Percentiles rank a stretch among this genome's conserved stretches.
These are phyloP conservation scores for Setomelanomma holmii DNA, from an alignment of 2,329 filamentous ascomycete genomes.

Conservation along the genomic window DNA sequence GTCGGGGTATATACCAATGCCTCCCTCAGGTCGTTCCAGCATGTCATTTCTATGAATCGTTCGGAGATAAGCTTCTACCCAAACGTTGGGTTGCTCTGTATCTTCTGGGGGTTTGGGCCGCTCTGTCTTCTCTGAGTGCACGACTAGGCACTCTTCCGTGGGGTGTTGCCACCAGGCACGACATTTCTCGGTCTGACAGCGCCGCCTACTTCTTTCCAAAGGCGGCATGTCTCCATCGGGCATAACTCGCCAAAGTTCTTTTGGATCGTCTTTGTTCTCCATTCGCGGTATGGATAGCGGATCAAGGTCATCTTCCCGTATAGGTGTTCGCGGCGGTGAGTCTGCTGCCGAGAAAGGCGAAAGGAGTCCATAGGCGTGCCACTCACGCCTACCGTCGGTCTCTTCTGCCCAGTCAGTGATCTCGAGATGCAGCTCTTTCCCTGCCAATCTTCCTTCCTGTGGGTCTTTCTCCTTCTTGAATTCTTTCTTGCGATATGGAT, in stretches of 20 bases:
- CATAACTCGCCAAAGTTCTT: neutral
- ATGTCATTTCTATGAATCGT: neutral
- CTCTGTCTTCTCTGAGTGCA: neutral
- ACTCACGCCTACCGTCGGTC: conserved; percentile 12
- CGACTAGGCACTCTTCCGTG: conserved; percentile 5
- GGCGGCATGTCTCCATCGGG: neutral
- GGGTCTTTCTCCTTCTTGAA: neutral
- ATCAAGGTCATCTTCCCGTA: neutral
- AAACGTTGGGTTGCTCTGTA: too few relatives aligned
- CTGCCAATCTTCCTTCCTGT: neutral
- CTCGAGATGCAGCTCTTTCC: neutral
- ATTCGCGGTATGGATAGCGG: neutral
- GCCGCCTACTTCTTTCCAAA: neutral
- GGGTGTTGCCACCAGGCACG: conserved; percentile 8
- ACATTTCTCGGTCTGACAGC: neutral
- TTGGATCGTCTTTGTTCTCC: neutral
- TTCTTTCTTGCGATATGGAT: neutral
- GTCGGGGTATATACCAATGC: conserved; percentile 2
- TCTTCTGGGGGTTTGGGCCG: too few relatives aligned
- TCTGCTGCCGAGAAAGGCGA: conserved; percentile 7
- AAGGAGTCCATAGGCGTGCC: neutral
- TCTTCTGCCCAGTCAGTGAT: conserved; percentile 5
- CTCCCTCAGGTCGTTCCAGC: neutral
- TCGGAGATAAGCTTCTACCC: neutral
- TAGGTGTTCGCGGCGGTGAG: conserved; percentile 11